These are phyloP conservation scores for Yarrowia deformans DNA, from an alignment of 805 yeast species.

Conservation along the genomic window DNA sequence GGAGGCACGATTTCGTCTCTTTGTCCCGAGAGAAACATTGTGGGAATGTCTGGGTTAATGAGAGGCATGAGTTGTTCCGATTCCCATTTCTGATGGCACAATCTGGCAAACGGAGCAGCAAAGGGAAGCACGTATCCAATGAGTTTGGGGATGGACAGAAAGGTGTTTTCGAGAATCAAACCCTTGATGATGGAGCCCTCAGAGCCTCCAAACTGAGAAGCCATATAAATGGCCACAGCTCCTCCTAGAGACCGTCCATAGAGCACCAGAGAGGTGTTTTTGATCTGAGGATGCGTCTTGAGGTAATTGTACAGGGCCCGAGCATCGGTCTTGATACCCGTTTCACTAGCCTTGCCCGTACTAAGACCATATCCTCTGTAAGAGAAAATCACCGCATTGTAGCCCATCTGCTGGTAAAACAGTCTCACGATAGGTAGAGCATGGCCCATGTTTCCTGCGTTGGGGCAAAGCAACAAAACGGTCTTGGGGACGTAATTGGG, in stretches of 20 bases:
- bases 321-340: conserved; percentile 83
- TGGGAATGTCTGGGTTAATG: conserved; percentile 64
- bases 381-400: conserved; percentile 83
- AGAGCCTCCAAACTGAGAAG: conserved; percentile 59
- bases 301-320: conserved; percentile 70
- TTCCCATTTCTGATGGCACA: conserved; percentile 86
- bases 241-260: conserved; percentile 96
- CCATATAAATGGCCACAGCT: conserved; percentile 87
- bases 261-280: conserved; percentile 62
- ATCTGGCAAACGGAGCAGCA: conserved; percentile 59
- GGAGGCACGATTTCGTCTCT: conserved; percentile 95
- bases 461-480: conserved; percentile 81
- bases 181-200: conserved; percentile 58
- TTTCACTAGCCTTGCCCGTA: conserved; percentile 76
- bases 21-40: conserved; percentile 73
- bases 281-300: conserved; percentile 60
- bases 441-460: conserved; percentile 96
- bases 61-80: conserved; percentile 65
- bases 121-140: conserved; percentile 73
- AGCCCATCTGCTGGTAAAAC: conserved; percentile 66
- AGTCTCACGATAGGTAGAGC: conserved; percentile 79
- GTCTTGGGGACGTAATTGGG: conserved; percentile 64
- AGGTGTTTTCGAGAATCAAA: conserved; percentile 84
- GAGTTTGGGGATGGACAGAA: conserved; percentile 69
- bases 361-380: conserved; percentile 91